phyloP scores from a whole-genome alignment of 257 asterid genomes.

The Solanum appendiculatum region DNA sequence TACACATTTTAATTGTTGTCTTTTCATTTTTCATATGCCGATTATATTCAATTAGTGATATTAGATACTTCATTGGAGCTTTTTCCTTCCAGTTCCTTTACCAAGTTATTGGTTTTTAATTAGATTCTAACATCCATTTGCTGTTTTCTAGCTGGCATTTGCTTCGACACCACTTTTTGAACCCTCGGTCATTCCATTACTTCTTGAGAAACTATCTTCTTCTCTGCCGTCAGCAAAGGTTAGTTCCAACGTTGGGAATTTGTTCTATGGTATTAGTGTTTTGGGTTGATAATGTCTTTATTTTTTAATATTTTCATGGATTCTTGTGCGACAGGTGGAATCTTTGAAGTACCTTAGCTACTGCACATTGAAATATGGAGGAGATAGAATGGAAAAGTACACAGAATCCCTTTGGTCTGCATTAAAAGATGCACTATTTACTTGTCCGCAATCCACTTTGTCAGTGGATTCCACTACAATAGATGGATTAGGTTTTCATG shows the following conservation, averaged over 20 bases:
- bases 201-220: conserved; percentile 81
- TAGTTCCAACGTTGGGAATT: conserved; percentile 10
- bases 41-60: not conserved
- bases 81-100: not conserved
- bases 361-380: conserved; percentile 63
- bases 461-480: conserved; percentile 31
- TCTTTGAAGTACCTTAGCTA: conserved; percentile 71
- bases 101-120: not conserved
- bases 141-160: conserved; percentile 72
- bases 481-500: conserved; percentile 54
- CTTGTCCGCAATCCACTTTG: conserved; percentile 42
- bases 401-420: conserved; percentile 67
- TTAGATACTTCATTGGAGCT: not conserved
- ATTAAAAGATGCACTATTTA: conserved; percentile 52
- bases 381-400: conserved; percentile 53
- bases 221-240: conserved; percentile 87
- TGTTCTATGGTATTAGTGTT: conserved; percentile 1
- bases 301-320: conserved; percentile 5
- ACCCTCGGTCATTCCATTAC: conserved; percentile 70
- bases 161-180: conserved; percentile 81
- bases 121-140: conserved; percentile 16
- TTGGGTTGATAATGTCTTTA: not conserved
- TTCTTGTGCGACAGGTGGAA: conserved; percentile 51
- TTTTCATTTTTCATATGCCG: not conserved
- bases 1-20: not conserved